Base-by-base conservation (phyloP, 306 rosid genomes). In the Rosa rugosa region DNA sequence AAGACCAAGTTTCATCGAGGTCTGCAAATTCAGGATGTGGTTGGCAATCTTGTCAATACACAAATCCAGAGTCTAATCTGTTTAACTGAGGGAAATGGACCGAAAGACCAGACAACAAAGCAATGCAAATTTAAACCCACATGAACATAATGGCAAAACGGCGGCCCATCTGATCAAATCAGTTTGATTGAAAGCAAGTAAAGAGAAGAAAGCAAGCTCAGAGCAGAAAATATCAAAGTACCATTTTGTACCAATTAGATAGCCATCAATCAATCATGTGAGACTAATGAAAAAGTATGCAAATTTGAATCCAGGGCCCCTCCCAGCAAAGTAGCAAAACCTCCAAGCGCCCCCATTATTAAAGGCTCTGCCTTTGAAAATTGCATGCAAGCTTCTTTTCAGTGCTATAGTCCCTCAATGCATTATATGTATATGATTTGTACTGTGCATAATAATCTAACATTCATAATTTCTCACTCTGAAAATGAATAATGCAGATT, bases 161-260 rank as follows among this genome's bases (percentile, higher is more conserved):
- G 99, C 99, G 98, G 98, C 99, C 89, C 91, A 88, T 80, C 69
- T 77, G 84, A 95, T 93, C 96, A 87, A 83, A 88, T 91, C 93
- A 86, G 45, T 11, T 79, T 80, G 88, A 87, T 27, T 31, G 77
- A 71, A 36, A 72, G 60, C 41, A 22, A 49, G 57, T 11, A 60
- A 77, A 71, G 17, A 51, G 23, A 54, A 11, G 42, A 73, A 75
- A 78, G 82, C 45, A 63, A 12, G 41, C 25, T 46, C 16, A 60
- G 80, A 69, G 50, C 81, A 71, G 80, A 51, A 49, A 31, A 63
- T 18, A 62, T 44, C 70, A 51, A 51, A 80, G 91, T 83, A 77
- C 77, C 22, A 78, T 11, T 53, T 72, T 74, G 83, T 75, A 73
- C 63, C 82, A 79, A 47, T 40, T 47, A 65, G 54, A 83, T 75